Percentiles rank a stretch among this genome's conserved stretches.
Evolutionary conservation across 805 yeast species (phyloP).

Genomic region (Ogataea allantospora): DNA sequence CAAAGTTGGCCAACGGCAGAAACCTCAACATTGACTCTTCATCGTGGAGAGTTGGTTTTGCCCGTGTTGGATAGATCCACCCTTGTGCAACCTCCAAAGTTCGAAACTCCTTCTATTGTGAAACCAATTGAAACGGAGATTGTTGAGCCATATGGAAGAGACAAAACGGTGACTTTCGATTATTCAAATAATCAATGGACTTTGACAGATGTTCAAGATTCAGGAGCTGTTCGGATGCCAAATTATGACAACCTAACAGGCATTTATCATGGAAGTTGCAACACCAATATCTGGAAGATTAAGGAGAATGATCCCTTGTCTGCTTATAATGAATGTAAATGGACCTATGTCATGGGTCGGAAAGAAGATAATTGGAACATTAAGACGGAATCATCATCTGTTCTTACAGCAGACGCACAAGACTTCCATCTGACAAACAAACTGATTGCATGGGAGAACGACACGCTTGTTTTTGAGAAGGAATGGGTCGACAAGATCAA

Average conservation of each 20-base stretch:
- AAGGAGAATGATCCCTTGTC: slow-evolving; percentile 39
- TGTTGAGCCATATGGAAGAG: slow-evolving; percentile 27
- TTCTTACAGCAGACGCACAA: slow-evolving; percentile 32
- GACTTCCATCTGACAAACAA: slow-evolving; percentile 35
- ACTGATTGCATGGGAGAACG: slow-evolving; percentile 37
- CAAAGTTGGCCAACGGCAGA: slow-evolving; percentile 46
- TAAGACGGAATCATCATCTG: slow-evolving; percentile 33
- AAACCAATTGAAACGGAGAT: slow-evolving; percentile 30
- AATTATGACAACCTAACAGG: slow-evolving; percentile 35
- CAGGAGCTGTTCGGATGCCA: slow-evolving; percentile 36
- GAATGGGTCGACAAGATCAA: slow-evolving; percentile 36
- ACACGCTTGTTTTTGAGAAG: slow-evolving; percentile 32
- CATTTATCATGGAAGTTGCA: slow-evolving; percentile 40
- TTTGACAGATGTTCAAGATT: slow-evolving; percentile 35
- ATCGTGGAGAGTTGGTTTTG: slow-evolving; percentile 31
- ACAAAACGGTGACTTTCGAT: slow-evolving; percentile 31
- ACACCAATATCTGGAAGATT: slow-evolving; percentile 39
- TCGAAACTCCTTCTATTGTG: slow-evolving; percentile 32
- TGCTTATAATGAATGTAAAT: slow-evolving; percentile 38
- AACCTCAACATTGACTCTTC: slow-evolving; percentile 37
- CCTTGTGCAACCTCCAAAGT: slow-evolving; percentile 24
- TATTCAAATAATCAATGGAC: slow-evolving; percentile 37
- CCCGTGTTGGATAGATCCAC: slow-evolving; percentile 29
- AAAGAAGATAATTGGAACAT: slow-evolving; percentile 39
- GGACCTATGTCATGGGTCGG: slow-evolving; percentile 44